A percentile compares a stretch with the other conserved stretches of the same genome.
These are phyloP conservation scores for Boletus vinaceobasis DNA, from an alignment of 768 basidiomycete genomes.

Conservation along the genomic window DNA sequence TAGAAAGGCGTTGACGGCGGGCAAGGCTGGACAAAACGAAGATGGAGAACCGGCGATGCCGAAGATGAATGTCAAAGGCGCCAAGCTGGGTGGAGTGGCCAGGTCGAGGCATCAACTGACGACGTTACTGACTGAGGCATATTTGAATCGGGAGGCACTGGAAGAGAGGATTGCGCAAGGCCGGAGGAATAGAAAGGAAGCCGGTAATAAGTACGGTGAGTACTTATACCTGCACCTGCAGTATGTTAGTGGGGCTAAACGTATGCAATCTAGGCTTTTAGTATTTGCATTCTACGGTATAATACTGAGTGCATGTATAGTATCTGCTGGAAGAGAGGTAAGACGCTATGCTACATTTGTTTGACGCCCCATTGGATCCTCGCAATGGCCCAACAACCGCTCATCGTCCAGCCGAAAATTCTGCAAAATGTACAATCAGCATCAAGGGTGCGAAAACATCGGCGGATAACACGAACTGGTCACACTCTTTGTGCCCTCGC, in stretches of 20 bases:
- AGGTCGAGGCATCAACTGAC: slow-evolving; percentile 75
- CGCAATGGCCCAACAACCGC: not conserved
- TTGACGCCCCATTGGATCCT: not conserved
- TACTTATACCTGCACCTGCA: not conserved
- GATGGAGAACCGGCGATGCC: slow-evolving; percentile 56
- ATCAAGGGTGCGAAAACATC: not conserved
- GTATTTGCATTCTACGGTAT: not conserved
- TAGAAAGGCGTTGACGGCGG: slow-evolving; percentile 68
- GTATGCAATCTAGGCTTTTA: slow-evolving; percentile 22
- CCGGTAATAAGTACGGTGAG: slow-evolving; percentile 88
- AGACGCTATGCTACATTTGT: slow-evolving; percentile 25
- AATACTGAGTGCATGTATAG: slow-evolving; percentile 8
- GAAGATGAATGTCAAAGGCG: slow-evolving; percentile 81
- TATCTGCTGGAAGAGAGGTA: slow-evolving; percentile 15
- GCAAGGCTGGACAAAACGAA: slow-evolving; percentile 37
- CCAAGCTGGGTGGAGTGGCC: slow-evolving; percentile 68
- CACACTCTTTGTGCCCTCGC: slow-evolving; percentile 67
- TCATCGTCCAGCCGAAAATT: slow-evolving; percentile 28
- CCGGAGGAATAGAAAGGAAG: slow-evolving; percentile 79
- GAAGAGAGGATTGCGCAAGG: slow-evolving; percentile 86
- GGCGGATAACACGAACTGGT: slow-evolving; percentile 33
- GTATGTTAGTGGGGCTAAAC: not conserved
- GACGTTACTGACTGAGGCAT: slow-evolving; percentile 78
- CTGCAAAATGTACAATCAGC: slow-evolving; percentile 11
- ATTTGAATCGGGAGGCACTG: slow-evolving; percentile 74